Evolutionary conservation across 2,329 filamentous ascomycete genomes (phyloP).

Genomic region (Penicillium sp.): DNA sequence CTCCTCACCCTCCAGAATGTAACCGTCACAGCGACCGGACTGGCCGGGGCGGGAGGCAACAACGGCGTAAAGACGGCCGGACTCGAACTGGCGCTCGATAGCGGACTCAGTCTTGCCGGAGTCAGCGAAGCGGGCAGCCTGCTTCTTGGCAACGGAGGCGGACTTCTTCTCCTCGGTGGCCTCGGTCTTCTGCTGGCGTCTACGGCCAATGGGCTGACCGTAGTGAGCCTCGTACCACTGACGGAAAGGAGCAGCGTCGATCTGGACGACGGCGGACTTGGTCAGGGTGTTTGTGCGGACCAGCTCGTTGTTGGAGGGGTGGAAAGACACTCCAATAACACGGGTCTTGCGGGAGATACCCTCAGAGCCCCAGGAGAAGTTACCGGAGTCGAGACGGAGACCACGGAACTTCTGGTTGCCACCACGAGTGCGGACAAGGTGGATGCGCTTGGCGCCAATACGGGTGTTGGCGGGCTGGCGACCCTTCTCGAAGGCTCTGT

Average conservation of each 20-base stretch:
- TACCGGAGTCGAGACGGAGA: constrained; percentile 96
- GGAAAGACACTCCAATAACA: constrained; percentile 97
- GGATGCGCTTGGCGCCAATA: constrained; percentile 95
- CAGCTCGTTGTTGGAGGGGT: constrained; percentile 99
- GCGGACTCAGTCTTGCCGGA: constrained; percentile 88
- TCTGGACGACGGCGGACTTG: constrained; percentile 96
- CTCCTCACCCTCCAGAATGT: constrained; percentile 99
- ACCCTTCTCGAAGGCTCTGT: constrained; percentile 99
- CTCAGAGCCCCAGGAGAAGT: constrained; percentile 99
- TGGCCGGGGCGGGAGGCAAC: constrained; percentile 91
- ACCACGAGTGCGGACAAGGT: constrained; percentile 94
- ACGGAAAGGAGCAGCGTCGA: constrained; percentile 98
- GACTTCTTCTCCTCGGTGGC: constrained; percentile 76
- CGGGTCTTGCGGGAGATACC: constrained; percentile 98
- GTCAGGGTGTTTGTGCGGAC: constrained; percentile 99
- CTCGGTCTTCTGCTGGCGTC: constrained; percentile 75
- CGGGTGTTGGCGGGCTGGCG: constrained; percentile 99
- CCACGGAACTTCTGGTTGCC: constrained; percentile 99
- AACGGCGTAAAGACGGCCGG: constrained; percentile 93
- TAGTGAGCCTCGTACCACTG: constrained; percentile 99
- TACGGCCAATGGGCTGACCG: constrained; percentile 82
- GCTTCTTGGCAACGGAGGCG: constrained; percentile 95
- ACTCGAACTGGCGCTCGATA: constrained; percentile 99
- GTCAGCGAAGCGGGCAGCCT: constrained; percentile 77
- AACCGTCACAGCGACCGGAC: constrained; percentile 94